A percentile compares a stretch with the other conserved stretches of the same genome.
phyloP scores from a whole-genome alignment of 768 basidiomycete species.

The Lactifluus pinguis region DNA sequence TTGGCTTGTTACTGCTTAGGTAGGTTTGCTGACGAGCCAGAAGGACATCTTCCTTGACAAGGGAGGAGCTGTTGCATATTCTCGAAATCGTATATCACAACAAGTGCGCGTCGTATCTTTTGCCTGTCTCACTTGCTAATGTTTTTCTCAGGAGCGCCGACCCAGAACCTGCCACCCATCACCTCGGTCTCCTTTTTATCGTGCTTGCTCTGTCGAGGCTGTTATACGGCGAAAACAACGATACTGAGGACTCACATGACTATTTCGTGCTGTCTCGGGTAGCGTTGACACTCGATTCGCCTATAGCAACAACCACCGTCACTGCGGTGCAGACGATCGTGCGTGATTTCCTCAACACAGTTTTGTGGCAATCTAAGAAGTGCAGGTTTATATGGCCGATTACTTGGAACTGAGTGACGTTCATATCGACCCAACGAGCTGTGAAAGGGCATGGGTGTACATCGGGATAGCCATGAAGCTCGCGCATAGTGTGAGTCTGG shows the following conservation, averaged over 20 bases:
- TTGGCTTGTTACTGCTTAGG: not conserved
- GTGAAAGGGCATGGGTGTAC: constrained; percentile 45
- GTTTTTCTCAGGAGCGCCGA: constrained; percentile 30
- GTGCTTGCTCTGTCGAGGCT: constrained; percentile 57
- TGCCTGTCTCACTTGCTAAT: not conserved
- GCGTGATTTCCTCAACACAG: constrained; percentile 20
- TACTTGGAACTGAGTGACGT: constrained; percentile 52
- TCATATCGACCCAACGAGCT: constrained; percentile 32
- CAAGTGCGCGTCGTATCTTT: constrained; percentile 27
- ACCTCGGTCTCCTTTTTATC: constrained; percentile 53
- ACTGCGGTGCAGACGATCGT: constrained; percentile 49
- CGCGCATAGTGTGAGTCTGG: constrained; percentile 45
- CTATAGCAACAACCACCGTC: constrained; percentile 43
- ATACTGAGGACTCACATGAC: constrained; percentile 46
- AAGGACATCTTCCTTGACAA: constrained; percentile 48
- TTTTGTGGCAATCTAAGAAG: constrained; percentile 18
- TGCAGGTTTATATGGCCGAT: constrained; percentile 33
- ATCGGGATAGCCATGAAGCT: constrained; percentile 52
- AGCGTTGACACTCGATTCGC: constrained; percentile 39
- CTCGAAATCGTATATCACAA: constrained; percentile 45
- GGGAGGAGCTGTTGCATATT: constrained; percentile 48
- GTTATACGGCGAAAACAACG: constrained; percentile 47
- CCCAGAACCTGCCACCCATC: constrained; percentile 35
- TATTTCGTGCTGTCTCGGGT: constrained; percentile 54
- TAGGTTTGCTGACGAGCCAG: not conserved